A percentile compares a stretch with the other conserved stretches of the same genome.
Conservation (phyloP, 1,139 yeast species). For the Sugiyamaella neomexicana region DNA sequence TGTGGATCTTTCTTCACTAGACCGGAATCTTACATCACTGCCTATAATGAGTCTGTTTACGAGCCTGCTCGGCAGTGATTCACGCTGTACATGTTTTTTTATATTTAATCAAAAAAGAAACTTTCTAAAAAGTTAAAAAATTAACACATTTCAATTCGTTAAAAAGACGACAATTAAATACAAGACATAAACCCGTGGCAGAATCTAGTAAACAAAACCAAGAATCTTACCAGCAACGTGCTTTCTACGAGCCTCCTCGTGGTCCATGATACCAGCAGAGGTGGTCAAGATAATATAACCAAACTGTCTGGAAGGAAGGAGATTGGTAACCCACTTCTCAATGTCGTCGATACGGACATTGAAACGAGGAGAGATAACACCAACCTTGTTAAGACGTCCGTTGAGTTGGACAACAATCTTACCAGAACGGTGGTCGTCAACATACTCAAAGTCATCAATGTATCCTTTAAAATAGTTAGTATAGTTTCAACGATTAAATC, state of each 20-base stretch:
- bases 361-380: constrained; percentile 98
- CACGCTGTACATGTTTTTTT: neutral
- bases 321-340: constrained; percentile 97
- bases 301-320: constrained; percentile 97
- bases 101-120: neutral
- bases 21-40: constrained; percentile 26
- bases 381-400: constrained; percentile 98
- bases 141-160: constrained; percentile 14
- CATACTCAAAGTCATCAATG: constrained; percentile 98
- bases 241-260: constrained; percentile 99
- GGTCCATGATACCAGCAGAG: constrained; percentile 99
- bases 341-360: constrained; percentile 90
- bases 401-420: constrained; percentile 94
- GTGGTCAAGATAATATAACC: constrained; percentile 97
- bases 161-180: constrained; percentile 11
- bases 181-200: constrained; percentile 1
- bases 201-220: constrained; percentile 84
- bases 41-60: constrained; percentile 22
- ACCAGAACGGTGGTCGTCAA: constrained; percentile 99
- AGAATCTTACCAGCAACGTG: constrained; percentile 98
- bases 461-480: constrained; percentile 56
- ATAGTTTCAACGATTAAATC: neutral
- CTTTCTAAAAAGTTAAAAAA: neutral
- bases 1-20: constrained; percentile 34
- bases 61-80: constrained; percentile 6